Base-by-base conservation (phyloP, 1,139 yeast species). In the Hyphopichia pseudoburtonii region DNA sequence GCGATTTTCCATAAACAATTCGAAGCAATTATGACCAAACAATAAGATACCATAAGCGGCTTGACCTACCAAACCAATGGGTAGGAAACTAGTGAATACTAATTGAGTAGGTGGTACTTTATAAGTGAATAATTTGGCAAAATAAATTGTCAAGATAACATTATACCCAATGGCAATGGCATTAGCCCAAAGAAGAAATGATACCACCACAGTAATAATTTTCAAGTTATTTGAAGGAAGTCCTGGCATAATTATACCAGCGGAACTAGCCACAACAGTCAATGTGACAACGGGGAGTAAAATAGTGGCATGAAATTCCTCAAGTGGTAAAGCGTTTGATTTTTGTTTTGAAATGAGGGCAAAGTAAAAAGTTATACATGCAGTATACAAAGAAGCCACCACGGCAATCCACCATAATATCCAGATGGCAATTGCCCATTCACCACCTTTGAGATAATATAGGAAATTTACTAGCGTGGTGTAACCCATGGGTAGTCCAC, bases 401-500 rank as follows among this genome's bases (percentile, higher is more conserved):
- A 78, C 73, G 33, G 78, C 76, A 17, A 82, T 62, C 86, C 89
- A 81, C 90, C 94, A 86, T 26, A 86, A 57, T 1, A 68, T 75
- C 56, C 76, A 85, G 3, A 70, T 54, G 3, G 75, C 72, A 3
- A 70, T 55, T 27, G 70, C 61, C 62, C 72, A 66, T 8, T 48
- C 43, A 4, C 58, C 61, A 7, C 59, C 55, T 4, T 71, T 56
- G 28, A 77, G 53, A 36, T 60, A 58, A 31, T 63, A 61, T 16
- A 78, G 59, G 59, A 76, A 73, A 52, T 80, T 82, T 34, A 83
- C 70, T 42, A 87, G 59, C 2, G 95, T 80, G 15, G 78, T 72
- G 42, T 71, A 69, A 0, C 88, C 95, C 96, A 88, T 88, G 11
- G 87, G 82, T 38, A 75, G 73, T 45, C 90, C 80, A 3, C 95